A percentile compares a stretch with the other conserved stretches of the same genome.
These are phyloP conservation scores for Haplographium delicatum DNA, from an alignment of 495 filamentous ascomycete species.

Conservation along the genomic window DNA sequence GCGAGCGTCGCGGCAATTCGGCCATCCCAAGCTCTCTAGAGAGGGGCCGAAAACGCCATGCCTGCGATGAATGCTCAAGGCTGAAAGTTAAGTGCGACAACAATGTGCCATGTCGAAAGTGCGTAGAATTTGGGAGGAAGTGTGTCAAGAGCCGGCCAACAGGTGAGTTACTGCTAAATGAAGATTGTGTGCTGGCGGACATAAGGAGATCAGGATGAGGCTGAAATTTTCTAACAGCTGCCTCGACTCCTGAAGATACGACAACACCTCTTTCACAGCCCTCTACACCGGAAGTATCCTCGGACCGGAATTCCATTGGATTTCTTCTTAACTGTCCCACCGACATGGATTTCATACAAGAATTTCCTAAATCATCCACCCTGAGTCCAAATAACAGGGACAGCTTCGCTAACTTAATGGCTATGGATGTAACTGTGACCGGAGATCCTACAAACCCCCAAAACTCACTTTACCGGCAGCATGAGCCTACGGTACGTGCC, in stretches of 20 bases:
- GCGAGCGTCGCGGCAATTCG: slow-evolving; percentile 19
- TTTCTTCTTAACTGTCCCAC: slow-evolving; percentile 23
- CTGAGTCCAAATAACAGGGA: slow-evolving; percentile 11
- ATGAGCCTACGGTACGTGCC: slow-evolving; percentile 8
- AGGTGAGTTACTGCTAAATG: slow-evolving; percentile 9
- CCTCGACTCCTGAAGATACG: slow-evolving; percentile 18
- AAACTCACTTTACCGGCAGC: slow-evolving; percentile 5
- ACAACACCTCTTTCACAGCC: slow-evolving; percentile 7
- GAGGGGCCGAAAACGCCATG: slow-evolving; percentile 25
- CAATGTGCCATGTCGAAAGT: slow-evolving; percentile 24
- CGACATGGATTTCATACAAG: slow-evolving; percentile 22
- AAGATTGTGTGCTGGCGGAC: neutral
- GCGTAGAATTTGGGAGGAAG: slow-evolving; percentile 24
- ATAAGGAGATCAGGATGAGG: neutral
- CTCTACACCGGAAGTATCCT: slow-evolving; percentile 16
- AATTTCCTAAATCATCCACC: slow-evolving; percentile 17
- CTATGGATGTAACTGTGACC: neutral
- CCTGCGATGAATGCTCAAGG: slow-evolving; percentile 26
- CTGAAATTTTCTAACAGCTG: neutral
- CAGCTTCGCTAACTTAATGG: neutral
- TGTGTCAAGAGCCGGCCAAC: slow-evolving; percentile 22
- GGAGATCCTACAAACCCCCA: neutral
- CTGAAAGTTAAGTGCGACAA: slow-evolving; percentile 29
- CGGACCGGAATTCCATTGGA: slow-evolving; percentile 26
- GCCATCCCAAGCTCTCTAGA: slow-evolving; percentile 23